These are phyloP conservation scores for Tuber microsphaerosporum DNA, from an alignment of 495 filamentous ascomycete species.

Conservation along the genomic window DNA sequence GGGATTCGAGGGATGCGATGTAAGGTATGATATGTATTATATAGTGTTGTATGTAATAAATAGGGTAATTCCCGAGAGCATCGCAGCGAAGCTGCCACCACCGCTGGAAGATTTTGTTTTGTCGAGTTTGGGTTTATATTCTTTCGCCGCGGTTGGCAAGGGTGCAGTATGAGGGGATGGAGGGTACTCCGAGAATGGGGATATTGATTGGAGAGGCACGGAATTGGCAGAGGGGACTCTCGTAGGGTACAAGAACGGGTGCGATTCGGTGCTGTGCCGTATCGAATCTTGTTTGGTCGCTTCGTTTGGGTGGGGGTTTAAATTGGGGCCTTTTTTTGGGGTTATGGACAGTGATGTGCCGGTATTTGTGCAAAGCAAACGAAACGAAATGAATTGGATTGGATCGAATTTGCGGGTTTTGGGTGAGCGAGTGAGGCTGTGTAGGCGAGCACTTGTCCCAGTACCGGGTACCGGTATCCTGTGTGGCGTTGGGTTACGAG, in stretches of 20 bases:
- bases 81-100: background rate
- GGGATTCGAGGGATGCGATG: background rate
- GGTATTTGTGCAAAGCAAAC: too few species aligned
- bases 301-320: background rate
- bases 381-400: background rate
- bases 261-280: background rate
- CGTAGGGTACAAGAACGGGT: background rate
- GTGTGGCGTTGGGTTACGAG: background rate
- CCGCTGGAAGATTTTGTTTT: background rate
- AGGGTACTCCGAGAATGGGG: background rate
- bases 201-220: background rate
- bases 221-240: background rate
- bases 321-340: too few species aligned
- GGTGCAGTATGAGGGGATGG: background rate
- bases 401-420: background rate
- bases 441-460: too few species aligned
- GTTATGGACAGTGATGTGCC: too few species aligned
- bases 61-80: background rate
- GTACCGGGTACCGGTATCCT: too few species aligned
- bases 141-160: background rate
- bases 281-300: background rate
- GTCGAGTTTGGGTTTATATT: background rate
- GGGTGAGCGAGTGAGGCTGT: background rate
- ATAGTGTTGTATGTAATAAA: background rate
- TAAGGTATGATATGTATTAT: background rate